These are phyloP conservation scores for Beta lomatogona DNA, from an alignment of 179 eudicot species.

Conservation along the genomic window DNA sequence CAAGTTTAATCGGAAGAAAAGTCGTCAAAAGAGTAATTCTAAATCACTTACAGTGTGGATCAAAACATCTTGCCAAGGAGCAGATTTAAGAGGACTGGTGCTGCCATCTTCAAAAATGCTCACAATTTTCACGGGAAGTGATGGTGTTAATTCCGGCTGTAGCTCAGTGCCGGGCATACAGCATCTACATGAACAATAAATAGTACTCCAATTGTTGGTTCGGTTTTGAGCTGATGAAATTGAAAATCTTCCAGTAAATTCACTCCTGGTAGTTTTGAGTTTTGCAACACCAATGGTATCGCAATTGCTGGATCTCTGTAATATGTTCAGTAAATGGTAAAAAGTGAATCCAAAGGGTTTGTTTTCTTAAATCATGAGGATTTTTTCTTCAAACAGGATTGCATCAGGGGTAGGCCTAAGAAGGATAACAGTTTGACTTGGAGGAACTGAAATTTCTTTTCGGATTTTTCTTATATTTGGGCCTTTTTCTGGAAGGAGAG, in stretches of 20 bases:
- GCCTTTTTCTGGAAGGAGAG: background rate
- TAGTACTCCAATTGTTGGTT: background rate
- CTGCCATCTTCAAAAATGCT: slow-evolving; percentile 69
- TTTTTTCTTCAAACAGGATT: background rate
- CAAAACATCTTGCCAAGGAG: slow-evolving; percentile 89
- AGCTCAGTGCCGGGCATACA: slow-evolving; percentile 21
- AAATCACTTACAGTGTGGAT: slow-evolving; percentile 67
- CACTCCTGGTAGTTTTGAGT: slow-evolving; percentile 11
- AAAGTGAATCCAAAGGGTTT: background rate
- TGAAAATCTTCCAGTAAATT: background rate
- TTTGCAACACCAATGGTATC: background rate
- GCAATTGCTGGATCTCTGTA: slow-evolving; percentile 13
- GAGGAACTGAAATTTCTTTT: background rate
- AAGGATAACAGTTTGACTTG: background rate
- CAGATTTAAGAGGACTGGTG: slow-evolving; percentile 73
- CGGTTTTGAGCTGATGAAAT: slow-evolving; percentile 21
- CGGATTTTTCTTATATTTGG: background rate
- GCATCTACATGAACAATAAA: background rate
- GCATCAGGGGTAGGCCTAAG: background rate
- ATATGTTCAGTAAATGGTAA: slow-evolving; percentile 5
- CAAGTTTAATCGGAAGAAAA: background rate
- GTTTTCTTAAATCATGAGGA: background rate
- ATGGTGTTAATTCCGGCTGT: slow-evolving; percentile 8
- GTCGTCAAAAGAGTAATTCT: background rate
- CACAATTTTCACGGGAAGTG: slow-evolving; percentile 55